Conservation (phyloP, 257 asterid genomes). For the Capsicum pubescens region DNA sequence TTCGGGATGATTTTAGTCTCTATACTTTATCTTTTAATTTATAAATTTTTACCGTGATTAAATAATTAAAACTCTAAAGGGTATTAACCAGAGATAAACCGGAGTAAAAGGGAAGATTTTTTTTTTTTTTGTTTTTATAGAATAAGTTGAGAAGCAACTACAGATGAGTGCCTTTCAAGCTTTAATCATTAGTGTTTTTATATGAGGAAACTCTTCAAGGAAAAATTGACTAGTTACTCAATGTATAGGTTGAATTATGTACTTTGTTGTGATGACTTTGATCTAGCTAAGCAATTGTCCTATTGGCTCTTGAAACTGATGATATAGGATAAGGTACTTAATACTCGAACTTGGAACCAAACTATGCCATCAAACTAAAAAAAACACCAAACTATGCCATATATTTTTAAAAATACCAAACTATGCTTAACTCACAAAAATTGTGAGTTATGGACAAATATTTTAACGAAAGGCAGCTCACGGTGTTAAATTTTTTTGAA, state of each 20-base stretch:
- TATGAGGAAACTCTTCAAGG: not conserved
- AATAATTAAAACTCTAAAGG: not conserved
- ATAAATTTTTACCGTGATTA: not conserved
- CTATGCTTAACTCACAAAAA: too few relatives aligned
- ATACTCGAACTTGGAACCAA: too few relatives aligned
- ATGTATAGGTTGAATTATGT: not conserved
- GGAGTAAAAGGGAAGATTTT: too few relatives aligned
- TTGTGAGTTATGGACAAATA: too few relatives aligned
- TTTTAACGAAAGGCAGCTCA: too few relatives aligned
- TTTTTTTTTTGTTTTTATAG: not conserved
- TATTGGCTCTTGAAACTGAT: constrained; percentile 20
- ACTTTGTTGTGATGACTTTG: not conserved
- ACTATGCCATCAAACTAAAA: too few relatives aligned
- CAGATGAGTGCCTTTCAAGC: not conserved
- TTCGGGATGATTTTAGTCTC: too few relatives aligned
- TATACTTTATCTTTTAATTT: too few relatives aligned
- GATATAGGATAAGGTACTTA: not conserved
- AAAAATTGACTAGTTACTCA: not conserved
- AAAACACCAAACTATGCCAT: too few relatives aligned
- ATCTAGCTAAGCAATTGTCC: constrained; percentile 15
- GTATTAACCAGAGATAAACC: too few relatives aligned
- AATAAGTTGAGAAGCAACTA: not conserved
- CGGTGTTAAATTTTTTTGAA: too few relatives aligned
- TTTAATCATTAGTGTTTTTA: not conserved
- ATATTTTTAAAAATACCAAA: too few relatives aligned